These are phyloP conservation scores for Dactylella cylindrospora DNA, from an alignment of 2,329 filamentous ascomycete genomes.

Conservation along the genomic window DNA sequence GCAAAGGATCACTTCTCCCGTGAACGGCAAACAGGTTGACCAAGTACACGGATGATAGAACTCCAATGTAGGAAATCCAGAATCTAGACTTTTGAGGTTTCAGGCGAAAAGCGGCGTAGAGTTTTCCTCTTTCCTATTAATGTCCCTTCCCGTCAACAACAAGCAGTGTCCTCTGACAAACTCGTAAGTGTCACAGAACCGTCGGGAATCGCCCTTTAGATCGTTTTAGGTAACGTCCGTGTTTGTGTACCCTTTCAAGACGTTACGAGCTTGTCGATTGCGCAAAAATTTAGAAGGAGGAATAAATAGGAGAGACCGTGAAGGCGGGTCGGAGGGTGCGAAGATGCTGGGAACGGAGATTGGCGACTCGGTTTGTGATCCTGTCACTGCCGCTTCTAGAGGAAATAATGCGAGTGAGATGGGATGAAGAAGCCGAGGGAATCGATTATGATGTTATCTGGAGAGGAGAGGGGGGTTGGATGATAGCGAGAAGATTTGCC, in stretches of 20 bases:
- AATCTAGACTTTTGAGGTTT: constrained; percentile 32
- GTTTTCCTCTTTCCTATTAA: constrained; percentile 22
- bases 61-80: constrained; percentile 38
- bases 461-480: constrained; percentile 49
- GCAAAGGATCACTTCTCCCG: too few relatives aligned
- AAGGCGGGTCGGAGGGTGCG: constrained; percentile 9
- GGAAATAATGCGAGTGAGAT: constrained; percentile 1
- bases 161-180: constrained; percentile 35
- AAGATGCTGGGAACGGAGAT: constrained; percentile 41
- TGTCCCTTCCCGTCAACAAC: constrained; percentile 37
- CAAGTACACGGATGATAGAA: constrained; percentile 13
- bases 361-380: constrained; percentile 45
- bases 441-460: constrained; percentile 51
- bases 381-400: constrained; percentile 28
- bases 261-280: constrained; percentile 44
- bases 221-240: constrained; percentile 45
- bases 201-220: constrained; percentile 43
- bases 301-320: constrained; percentile 10
- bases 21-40: constrained; percentile 22
- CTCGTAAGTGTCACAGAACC: constrained; percentile 39
- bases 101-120: too few relatives aligned
- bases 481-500: constrained; percentile 45
- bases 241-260: constrained; percentile 43
- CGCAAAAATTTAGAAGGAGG: constrained; percentile 37
- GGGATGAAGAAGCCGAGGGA: constrained; percentile 17